Evolutionary conservation across 2,329 filamentous ascomycete species (phyloP), one percentile per base, ranked within the genome.

Genomic region (Fusarium sp.): DNA sequence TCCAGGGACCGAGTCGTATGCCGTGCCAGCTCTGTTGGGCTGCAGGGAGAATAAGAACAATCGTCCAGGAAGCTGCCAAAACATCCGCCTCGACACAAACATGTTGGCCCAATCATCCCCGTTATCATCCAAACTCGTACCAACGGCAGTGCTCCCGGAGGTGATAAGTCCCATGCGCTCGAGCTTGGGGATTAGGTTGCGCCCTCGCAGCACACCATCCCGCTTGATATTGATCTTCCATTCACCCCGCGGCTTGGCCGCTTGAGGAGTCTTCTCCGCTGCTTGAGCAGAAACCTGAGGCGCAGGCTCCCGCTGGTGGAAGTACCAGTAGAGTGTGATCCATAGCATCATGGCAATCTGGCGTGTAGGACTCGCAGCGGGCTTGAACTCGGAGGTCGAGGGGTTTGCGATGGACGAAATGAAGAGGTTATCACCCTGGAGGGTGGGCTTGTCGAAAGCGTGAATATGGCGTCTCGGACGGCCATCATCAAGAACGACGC

Each of bases 321-420:
- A 98, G 82, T 98, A 98, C 95, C 95, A 98, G 82, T 93, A 97
- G 41, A 98, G 83, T 2, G 93, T 94, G 33, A 94, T 89, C 92
- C 93, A 98, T 8, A 98, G 85, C 91, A 97, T 97, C 92, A 97
- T 94, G 70, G 95, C 95, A 62, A 97, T 92, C 80, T 97, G 92
- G 44, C 94, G 85, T 1, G 93, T 96, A 0, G 93, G 93, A 65
- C 93, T 97, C 15, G 85, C 88, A 2, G 91, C 87, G 1, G 93
- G 88, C 75, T 92, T 93, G 81, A 91, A 96, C 48, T 97, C 93
- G 75, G 81, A 88, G 77, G 84, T 92, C 49, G 91, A 91, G 0
- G 95, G 93, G 70, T 92, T 93, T 49, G 93, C 95, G 66, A 97
- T 94, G 64, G 92, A 95, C 6, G 94, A 97, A 73, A 98, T 95